Evolutionary conservation across 345 rosid genomes (phyloP), one percentile per base, ranked within the genome.

Genomic region (Psidium friedrichsthalianum): DNA sequence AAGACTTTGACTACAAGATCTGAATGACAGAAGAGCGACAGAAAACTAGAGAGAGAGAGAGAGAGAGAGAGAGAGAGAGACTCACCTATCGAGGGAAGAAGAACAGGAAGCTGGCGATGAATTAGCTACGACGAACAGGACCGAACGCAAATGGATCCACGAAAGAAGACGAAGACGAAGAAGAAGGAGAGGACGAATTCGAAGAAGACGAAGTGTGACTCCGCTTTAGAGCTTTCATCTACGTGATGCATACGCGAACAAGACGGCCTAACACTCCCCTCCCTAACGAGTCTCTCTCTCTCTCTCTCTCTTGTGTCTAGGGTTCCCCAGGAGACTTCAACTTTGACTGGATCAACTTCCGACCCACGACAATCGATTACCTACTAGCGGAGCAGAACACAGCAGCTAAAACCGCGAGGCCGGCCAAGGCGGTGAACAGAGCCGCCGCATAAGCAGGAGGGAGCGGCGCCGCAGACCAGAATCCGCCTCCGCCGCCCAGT

Each of bases 81-180:
- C 96, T 94, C 90, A 94, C 98, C 97, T 95, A 92, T 94, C 95
- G 83, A 96, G 93, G 87, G 94, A 92, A 86, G 94, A 92, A 57
- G 94, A 94, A 88, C 92, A 91, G 82, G 94, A 93, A 82, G 98
- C 93, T 14, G 98, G 97, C 56, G 99, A 93, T 49, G 99, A 94
- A 86, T 96, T 94, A 88, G 92, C 88, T 87, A 93, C 96, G 84
- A 96, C 87, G 86, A 94, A 92, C 44, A 95, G 91, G 55, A 94
- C 97, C 87, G 98, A 95, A 85, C 99, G 99, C 94, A 97, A 90
- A 85, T 94, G 96, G 89, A 91, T 86, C 99, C 99, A 97, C 59
- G 98, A 93, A 93, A 47, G 96, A 93, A 0, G 93, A 92, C 2
- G 92, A 85, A 29, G 95, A 91, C 1, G 93, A 83, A 1, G 95